Conservation (phyloP, 2,329 filamentous ascomycete species). For the Davidsoniella virescens region DNA sequence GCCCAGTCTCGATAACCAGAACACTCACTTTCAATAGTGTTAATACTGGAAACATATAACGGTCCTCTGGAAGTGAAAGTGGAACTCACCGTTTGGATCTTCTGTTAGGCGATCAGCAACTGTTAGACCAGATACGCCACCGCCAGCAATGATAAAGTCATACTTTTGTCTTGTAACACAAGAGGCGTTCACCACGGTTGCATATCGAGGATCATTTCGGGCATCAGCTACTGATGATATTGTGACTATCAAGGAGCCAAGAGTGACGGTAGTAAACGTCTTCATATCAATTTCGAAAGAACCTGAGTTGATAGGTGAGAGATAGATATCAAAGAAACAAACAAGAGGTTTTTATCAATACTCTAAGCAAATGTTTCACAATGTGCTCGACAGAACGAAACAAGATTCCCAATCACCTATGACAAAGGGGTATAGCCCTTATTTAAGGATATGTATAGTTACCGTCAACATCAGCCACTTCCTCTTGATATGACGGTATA, state of each 20-base stretch:
- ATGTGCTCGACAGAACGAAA: too few species aligned
- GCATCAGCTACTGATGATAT: background rate
- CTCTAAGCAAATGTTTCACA: too few species aligned
- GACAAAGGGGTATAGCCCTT: too few species aligned
- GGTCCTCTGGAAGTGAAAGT: background rate
- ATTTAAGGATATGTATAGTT: too few species aligned
- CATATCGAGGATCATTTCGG: constrained; percentile 1
- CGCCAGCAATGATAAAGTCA: constrained; percentile 21
- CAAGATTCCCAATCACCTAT: too few species aligned
- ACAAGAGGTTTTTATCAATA: too few species aligned
- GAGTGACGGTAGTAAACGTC: background rate
- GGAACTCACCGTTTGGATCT: constrained; percentile 17
- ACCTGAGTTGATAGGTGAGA: too few species aligned
- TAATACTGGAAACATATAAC: background rate
- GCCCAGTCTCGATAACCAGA: constrained; percentile 19
- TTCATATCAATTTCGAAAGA: background rate
- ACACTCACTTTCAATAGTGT: constrained; percentile 16
- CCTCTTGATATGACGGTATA: too few species aligned
- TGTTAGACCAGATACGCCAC: constrained; percentile 23
- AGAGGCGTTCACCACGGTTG: constrained; percentile 5
- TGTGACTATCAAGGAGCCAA: background rate
- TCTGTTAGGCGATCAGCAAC: constrained; percentile 23
- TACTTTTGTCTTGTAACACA: constrained; percentile 13
- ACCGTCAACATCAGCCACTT: too few species aligned
- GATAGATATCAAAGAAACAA: too few species aligned